Evolutionary conservation across 306 rosid genomes (phyloP).

Genomic region (Fagus sylvatica): DNA sequence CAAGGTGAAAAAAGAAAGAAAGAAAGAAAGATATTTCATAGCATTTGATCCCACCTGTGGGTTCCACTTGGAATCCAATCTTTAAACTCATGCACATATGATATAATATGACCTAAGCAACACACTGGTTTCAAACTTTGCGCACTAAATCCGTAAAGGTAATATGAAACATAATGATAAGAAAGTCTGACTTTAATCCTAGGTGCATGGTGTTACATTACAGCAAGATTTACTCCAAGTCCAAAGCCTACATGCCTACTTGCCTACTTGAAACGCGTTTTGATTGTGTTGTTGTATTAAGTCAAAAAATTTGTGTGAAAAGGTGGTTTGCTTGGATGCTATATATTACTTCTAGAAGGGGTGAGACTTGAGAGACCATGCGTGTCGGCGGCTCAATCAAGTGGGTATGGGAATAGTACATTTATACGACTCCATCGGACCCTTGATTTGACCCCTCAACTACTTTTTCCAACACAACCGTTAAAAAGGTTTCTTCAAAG

Average conservation of each 20-base stretch:
- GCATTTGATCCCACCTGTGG: conserved; percentile 5
- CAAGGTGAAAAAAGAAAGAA: neutral
- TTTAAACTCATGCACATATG: neutral
- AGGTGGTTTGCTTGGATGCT: neutral
- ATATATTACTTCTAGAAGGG: neutral
- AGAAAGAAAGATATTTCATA: neutral
- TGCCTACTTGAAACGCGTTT: neutral
- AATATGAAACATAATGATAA: neutral
- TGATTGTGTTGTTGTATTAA: neutral
- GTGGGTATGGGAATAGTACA: neutral
- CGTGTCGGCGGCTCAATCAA: conserved; percentile 21
- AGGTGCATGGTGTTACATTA: neutral
- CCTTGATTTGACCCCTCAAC: conserved; percentile 13
- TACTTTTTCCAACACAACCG: neutral
- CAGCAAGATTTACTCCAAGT: neutral
- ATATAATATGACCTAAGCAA: neutral
- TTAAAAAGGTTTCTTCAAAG: conserved; percentile 20
- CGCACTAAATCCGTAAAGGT: neutral
- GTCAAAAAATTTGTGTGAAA: neutral
- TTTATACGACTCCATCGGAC: neutral
- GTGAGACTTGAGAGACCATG: neutral
- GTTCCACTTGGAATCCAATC: conserved; percentile 20
- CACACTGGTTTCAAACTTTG: neutral
- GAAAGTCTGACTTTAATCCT: neutral
- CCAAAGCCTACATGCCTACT: neutral